Percentiles rank a stretch among this genome's conserved stretches.
These are phyloP conservation scores for Cucurbitaria berberidis DNA, from an alignment of 2,329 filamentous ascomycete species.

Conservation along the genomic window DNA sequence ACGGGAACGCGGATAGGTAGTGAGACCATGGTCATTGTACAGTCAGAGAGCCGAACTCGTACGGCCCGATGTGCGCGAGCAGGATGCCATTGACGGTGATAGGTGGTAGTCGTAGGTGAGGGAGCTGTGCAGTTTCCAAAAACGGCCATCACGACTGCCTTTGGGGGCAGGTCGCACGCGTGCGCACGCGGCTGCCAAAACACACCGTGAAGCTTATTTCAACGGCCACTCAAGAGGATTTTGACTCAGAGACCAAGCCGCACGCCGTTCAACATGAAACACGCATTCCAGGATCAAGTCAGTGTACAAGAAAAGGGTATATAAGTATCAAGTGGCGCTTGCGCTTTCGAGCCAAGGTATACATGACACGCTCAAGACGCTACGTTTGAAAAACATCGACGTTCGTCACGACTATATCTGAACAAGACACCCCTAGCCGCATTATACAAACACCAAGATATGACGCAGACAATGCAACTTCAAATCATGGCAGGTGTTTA, in stretches of 20 bases:
- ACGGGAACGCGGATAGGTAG: too few relatives aligned
- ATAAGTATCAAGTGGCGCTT: neutral
- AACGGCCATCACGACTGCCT: neutral
- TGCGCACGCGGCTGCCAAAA: neutral
- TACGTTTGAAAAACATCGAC: constrained; percentile 1
- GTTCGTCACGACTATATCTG: neutral
- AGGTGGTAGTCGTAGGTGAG: neutral
- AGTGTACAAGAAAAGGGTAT: neutral
- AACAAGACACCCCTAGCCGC: neutral
- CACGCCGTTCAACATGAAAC: too few relatives aligned
- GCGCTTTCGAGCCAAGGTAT: neutral
- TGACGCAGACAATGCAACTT: neutral
- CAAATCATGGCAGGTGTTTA: constrained; percentile 16
- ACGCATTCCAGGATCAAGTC: too few relatives aligned
- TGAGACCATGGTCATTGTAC: too few relatives aligned
- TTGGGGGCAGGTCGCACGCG: neutral
- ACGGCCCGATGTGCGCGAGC: too few relatives aligned
- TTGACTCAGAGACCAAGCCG: too few relatives aligned
- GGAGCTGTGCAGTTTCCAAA: neutral
- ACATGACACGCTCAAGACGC: neutral
- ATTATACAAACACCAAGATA: neutral
- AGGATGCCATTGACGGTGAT: too few relatives aligned
- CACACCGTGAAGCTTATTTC: neutral
- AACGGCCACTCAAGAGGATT: neutral
- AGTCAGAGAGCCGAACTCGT: too few relatives aligned